phyloP scores from a whole-genome alignment of 139 green algal species.

The Eudorina sp. region DNA sequence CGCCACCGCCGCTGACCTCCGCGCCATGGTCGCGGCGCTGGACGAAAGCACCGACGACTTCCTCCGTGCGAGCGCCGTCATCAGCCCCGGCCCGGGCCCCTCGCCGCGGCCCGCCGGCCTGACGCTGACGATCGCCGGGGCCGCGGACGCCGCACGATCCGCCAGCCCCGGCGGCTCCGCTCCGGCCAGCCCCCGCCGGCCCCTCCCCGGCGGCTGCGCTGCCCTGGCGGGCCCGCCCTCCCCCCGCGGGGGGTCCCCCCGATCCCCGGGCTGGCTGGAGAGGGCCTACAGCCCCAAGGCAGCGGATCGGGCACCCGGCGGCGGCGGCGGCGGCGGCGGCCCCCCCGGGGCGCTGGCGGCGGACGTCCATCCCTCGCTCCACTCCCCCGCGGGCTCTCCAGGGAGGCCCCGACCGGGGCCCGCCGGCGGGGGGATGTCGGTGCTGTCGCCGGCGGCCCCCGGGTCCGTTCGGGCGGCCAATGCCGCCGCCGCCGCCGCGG shows the following conservation, averaged over 20 bases:
- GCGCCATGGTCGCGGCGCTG: slow-evolving; percentile 5
- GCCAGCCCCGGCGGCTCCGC: not conserved
- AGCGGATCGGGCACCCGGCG: no score
- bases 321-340: not conserved
- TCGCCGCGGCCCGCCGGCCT: not conserved
- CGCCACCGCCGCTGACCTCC: slow-evolving; percentile 12
- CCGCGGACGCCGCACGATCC: not conserved
- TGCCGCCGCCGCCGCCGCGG: not conserved
- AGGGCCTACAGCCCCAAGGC: slow-evolving; percentile 17
- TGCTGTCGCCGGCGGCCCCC: not conserved
- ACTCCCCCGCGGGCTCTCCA: not conserved
- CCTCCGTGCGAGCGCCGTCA: not conserved
- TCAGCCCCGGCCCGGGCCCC: not conserved
- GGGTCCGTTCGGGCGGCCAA: no score
- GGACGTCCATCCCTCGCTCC: not conserved
- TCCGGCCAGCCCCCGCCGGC: not conserved
- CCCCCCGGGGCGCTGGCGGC: not conserved
- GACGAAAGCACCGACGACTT: slow-evolving; percentile 16
- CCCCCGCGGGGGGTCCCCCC: not conserved
- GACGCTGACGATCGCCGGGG: not conserved
- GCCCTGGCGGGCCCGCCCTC: not conserved
- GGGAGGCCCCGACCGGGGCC: not conserved
- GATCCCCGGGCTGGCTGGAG: not conserved
- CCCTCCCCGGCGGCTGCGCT: not conserved
- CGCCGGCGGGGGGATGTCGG: not conserved